Conservation (phyloP, 1,139 yeast species). For the Blastobotrys aristatus region DNA sequence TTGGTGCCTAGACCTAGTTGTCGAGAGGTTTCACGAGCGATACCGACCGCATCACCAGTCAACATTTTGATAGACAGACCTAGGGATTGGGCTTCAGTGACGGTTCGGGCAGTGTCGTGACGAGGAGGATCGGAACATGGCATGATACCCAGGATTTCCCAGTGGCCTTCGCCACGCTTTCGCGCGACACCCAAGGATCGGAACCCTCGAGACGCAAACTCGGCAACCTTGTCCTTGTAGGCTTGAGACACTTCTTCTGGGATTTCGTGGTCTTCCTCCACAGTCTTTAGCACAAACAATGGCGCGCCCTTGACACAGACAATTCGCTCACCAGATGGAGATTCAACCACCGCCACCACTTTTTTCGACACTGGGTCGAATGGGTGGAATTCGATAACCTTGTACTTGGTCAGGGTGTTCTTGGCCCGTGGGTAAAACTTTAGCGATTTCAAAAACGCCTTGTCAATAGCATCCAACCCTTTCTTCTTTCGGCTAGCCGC, state of each 20-base stretch:
- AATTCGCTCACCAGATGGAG: constrained; percentile 63
- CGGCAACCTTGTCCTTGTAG: constrained; percentile 67
- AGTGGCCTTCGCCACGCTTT: constrained; percentile 66
- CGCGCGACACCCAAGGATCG: constrained; percentile 72
- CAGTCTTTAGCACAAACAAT: constrained; percentile 63
- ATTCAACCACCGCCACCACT: constrained; percentile 64
- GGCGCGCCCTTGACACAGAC: constrained; percentile 72
- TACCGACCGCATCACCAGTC: constrained; percentile 74
- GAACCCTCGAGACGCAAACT: constrained; percentile 70
- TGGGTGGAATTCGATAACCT: constrained; percentile 63
- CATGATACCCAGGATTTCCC: constrained; percentile 70
- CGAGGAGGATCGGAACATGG: constrained; percentile 75
- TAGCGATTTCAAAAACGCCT: constrained; percentile 92
- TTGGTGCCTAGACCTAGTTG: constrained; percentile 68
- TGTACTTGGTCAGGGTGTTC: constrained; percentile 59
- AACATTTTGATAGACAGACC: constrained; percentile 68
- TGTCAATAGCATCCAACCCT: constrained; percentile 97
- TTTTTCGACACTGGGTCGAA: constrained; percentile 70
- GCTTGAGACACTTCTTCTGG: constrained; percentile 59
- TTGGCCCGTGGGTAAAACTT: constrained; percentile 50
- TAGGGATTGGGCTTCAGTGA: constrained; percentile 58
- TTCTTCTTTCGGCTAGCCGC: constrained; percentile 99
- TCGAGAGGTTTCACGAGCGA: constrained; percentile 67
- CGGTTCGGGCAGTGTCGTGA: constrained; percentile 67
- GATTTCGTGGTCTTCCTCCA: constrained; percentile 63